These are phyloP conservation scores for Thermothelomyces thermophilus DNA, from an alignment of 2,329 filamentous ascomycete genomes.

Conservation along the genomic window DNA sequence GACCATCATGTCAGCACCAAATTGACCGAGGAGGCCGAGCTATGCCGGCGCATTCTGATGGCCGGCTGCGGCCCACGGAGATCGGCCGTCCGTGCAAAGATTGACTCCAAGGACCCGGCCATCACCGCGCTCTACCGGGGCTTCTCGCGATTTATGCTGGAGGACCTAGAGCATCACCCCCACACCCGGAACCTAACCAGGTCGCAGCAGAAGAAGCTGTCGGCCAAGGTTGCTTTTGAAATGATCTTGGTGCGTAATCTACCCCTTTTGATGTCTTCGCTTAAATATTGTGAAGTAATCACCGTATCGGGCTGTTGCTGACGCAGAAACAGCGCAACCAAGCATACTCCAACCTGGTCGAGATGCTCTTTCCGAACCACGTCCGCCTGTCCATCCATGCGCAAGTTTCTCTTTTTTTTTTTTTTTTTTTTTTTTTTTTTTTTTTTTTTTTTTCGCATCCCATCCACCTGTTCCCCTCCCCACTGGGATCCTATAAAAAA, in stretches of 20 bases:
- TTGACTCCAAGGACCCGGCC: slow-evolving; percentile 17
- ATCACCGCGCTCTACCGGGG: slow-evolving; percentile 19
- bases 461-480: no score
- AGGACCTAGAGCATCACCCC: slow-evolving; percentile 17
- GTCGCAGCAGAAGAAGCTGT: slow-evolving; percentile 19
- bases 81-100: slow-evolving; percentile 14
- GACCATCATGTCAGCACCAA: slow-evolving; percentile 15
- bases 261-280: neutral
- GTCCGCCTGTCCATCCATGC: slow-evolving; percentile 20
- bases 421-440: no score
- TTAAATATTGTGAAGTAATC: no score
- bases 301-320: no score
- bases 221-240: slow-evolving; percentile 19
- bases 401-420: neutral
- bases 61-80: slow-evolving; percentile 13
- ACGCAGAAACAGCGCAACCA: slow-evolving; percentile 19
- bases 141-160: slow-evolving; percentile 20
- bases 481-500: no score
- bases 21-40: slow-evolving; percentile 17
- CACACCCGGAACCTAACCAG: slow-evolving; percentile 9
- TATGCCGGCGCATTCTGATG: slow-evolving; percentile 18
- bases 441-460: no score
- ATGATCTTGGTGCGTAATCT: slow-evolving; percentile 15
- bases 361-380: slow-evolving; percentile 20
- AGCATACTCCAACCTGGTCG: slow-evolving; percentile 20